Evolutionary conservation across 2,329 filamentous ascomycete genomes (phyloP).

Genomic region (Cladosporium colombiae): DNA sequence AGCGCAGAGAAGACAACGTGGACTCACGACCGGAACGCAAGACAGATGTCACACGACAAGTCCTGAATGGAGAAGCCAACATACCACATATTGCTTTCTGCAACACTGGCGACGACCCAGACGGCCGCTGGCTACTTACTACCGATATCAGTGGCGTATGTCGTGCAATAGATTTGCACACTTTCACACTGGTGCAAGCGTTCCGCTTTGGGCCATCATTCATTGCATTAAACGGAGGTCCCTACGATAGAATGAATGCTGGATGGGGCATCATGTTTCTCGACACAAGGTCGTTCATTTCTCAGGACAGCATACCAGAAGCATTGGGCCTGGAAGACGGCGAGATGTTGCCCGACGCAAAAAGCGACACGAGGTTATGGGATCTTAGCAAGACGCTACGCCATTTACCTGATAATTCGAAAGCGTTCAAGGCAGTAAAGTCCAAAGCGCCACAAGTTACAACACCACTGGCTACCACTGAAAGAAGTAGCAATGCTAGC

Average conservation of each 20-base stretch:
- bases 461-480: neutral
- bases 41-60: constrained; percentile 15
- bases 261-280: constrained; percentile 43
- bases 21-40: constrained; percentile 1
- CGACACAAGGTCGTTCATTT: constrained; percentile 38
- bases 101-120: constrained; percentile 57
- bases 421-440: constrained; percentile 13
- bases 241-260: constrained; percentile 35
- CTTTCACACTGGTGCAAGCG: constrained; percentile 26
- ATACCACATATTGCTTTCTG: constrained; percentile 61
- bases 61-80: constrained; percentile 42
- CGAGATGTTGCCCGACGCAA: constrained; percentile 25
- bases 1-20: neutral
- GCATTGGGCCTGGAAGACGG: constrained; percentile 31
- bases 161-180: constrained; percentile 34
- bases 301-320: constrained; percentile 25
- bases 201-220: constrained; percentile 29
- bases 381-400: constrained; percentile 34
- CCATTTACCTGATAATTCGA: constrained; percentile 25
- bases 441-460: neutral
- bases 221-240: constrained; percentile 1
- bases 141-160: constrained; percentile 52
- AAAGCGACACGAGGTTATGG: constrained; percentile 28
- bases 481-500: constrained; percentile 1
- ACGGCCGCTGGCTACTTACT: constrained; percentile 58